Conservation (phyloP, 2,329 filamentous ascomycete species). For the Dactylellina haptotyla region DNA sequence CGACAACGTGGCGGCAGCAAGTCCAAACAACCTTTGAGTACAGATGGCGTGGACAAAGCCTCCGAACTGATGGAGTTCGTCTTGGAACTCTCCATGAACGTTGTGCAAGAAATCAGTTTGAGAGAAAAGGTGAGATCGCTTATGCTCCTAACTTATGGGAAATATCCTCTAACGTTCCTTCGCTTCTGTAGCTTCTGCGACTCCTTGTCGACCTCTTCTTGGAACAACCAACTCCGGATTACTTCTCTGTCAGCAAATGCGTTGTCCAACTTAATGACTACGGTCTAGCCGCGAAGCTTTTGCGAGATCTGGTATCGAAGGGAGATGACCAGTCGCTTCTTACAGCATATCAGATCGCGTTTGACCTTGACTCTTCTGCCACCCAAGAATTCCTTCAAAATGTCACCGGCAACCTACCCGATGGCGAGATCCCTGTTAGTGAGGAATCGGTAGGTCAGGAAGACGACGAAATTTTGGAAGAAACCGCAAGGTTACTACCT, state of each 20-base stretch:
- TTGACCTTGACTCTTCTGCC: slow-evolving; percentile 97
- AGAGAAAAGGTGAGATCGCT: slow-evolving; percentile 70
- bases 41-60: slow-evolving; percentile 68
- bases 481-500: slow-evolving; percentile 65
- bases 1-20: slow-evolving; percentile 71
- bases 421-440: slow-evolving; percentile 54
- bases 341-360: slow-evolving; percentile 95
- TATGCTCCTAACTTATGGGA: background rate
- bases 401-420: slow-evolving; percentile 65
- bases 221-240: slow-evolving; percentile 93
- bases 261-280: slow-evolving; percentile 95
- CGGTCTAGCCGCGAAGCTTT: slow-evolving; percentile 85
- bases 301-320: slow-evolving; percentile 81
- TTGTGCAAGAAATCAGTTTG: slow-evolving; percentile 91
- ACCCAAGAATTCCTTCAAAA: slow-evolving; percentile 96
- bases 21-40: slow-evolving; percentile 70
- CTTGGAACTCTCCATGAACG: slow-evolving; percentile 94
- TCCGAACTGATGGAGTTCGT: slow-evolving; percentile 98
- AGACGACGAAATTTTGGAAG: slow-evolving; percentile 64
- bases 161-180: background rate
- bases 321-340: slow-evolving; percentile 81
- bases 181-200: slow-evolving; percentile 77
- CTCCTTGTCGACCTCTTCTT: slow-evolving; percentile 93
- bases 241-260: slow-evolving; percentile 97
- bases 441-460: slow-evolving; percentile 27